A percentile compares a stretch with the other conserved stretches of the same genome.
Evolutionary conservation across 2,329 filamentous ascomycete genomes (phyloP).

Genomic region (Ustulina deusta): DNA sequence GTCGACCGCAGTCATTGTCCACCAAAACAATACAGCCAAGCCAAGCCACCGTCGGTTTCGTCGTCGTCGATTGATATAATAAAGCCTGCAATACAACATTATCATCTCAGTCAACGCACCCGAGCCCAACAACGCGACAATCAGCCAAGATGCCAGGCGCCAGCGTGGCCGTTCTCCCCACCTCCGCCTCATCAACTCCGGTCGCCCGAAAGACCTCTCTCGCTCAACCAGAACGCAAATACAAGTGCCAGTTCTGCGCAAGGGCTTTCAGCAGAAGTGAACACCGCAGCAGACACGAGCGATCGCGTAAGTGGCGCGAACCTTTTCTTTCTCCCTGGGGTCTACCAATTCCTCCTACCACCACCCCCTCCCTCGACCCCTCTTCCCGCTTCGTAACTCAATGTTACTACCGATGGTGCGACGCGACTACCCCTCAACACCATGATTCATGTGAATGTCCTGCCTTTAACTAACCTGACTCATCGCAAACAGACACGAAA

Average conservation of each 20-base stretch:
- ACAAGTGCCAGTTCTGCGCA: conserved; percentile 99
- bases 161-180: conserved; percentile 72
- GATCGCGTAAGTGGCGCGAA: conserved; percentile 84
- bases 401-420: conserved; percentile 36
- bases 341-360: conserved; percentile 32
- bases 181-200: conserved; percentile 73
- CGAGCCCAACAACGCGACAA: conserved; percentile 47
- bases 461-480: conserved; percentile 46
- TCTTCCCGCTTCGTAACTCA: conserved; percentile 40
- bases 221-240: conserved; percentile 89
- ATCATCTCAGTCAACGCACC: conserved; percentile 33
- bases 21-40: conserved; percentile 34
- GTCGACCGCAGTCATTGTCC: conserved; percentile 46
- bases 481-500: conserved; percentile 81
- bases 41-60: conserved; percentile 32
- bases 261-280: conserved; percentile 97
- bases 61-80: conserved; percentile 41
- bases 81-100: conserved; percentile 26
- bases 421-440: conserved; percentile 40
- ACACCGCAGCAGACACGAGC: conserved; percentile 95
- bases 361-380: conserved; percentile 41
- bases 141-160: conserved; percentile 75
- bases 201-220: conserved; percentile 80
- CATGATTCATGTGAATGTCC: conserved; percentile 30
- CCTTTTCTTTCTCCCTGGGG: conserved; percentile 27